Evolutionary conservation across 768 basidiomycete genomes (phyloP).

Genomic region (Naganishia antarctica): DNA sequence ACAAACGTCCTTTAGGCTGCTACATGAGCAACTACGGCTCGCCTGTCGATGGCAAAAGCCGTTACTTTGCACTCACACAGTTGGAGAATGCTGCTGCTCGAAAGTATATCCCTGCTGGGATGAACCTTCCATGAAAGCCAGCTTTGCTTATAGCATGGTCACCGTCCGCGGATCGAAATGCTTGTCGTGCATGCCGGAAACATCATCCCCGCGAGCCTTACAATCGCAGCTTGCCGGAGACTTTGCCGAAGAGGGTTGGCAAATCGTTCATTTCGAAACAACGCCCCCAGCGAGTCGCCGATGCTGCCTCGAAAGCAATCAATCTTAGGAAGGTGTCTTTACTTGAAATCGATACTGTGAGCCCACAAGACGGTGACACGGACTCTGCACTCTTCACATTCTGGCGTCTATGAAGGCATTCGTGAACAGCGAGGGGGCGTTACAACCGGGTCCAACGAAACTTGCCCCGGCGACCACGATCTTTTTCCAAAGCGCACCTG

Average conservation of each 20-base stretch:
- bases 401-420: no score
- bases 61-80: neutral
- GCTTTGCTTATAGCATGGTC: slow-evolving; percentile 7
- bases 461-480: no score
- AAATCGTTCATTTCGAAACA: slow-evolving; percentile 8
- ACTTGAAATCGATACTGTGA: no score
- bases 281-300: neutral
- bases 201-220: neutral
- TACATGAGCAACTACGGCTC: neutral
- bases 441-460: no score
- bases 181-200: slow-evolving; percentile 19
- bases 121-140: slow-evolving; percentile 6
- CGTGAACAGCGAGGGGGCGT: no score
- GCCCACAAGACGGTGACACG: no score
- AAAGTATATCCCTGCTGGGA: slow-evolving; percentile 15
- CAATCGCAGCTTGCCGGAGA: neutral
- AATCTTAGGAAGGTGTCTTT: no score
- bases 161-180: neutral
- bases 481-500: no score
- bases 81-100: neutral
- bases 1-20: neutral
- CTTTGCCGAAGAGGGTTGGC: neutral
- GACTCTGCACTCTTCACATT: no score
- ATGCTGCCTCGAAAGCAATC: neutral
- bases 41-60: neutral